Base-by-base conservation (phyloP, 768 basidiomycete genomes). In the Hypholoma sublateritium region DNA sequence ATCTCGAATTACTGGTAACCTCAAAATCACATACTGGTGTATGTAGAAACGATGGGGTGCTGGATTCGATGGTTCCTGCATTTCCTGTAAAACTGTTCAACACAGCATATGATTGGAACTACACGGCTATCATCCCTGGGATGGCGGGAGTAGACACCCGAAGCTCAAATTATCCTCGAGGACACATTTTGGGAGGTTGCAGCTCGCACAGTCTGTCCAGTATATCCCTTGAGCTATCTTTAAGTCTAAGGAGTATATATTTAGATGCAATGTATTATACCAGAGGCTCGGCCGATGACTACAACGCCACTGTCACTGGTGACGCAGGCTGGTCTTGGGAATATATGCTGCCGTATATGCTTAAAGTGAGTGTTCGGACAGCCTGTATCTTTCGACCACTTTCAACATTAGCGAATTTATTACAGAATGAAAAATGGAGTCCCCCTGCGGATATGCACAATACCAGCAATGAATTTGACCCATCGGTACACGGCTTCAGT, bases 311-410 rank as follows among this genome's bases (percentile, higher is more conserved):
- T 1, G 69, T 79, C 14, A 71, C 74, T 6, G 82, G 77, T 6
- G 81, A 85, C 32, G 44, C 70, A 1, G 73, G 74, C 5, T 87
- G 86, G 86, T 69, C 69, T 9, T 75, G 74, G 74, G 57, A 65
- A 12, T 66, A 52, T 22, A 63, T 77, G 24, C 62, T 70, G 13
- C 65, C 67, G 9, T 75, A 72, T 45, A 36, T 55, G 17, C 44
- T 25, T 19, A 55, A 55, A 22, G 53, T 55, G 17, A 42, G 25
- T 25, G 13, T 11, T 12, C 8, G 9, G 11, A 1, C 2, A 13
- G 2, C 22, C 4, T 47, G 22, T 16, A 25, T 12, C 12, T 47
- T 46, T 25, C 45, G 11, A n/a, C 41, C 41, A 17, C 12, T 6
- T 44, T 47, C 1, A n/a, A n/a, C n/a, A 24, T 47, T 13, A 17